Base-by-base conservation (phyloP, 352 stramenopile species). In the Globisporangium radiosum region DNA sequence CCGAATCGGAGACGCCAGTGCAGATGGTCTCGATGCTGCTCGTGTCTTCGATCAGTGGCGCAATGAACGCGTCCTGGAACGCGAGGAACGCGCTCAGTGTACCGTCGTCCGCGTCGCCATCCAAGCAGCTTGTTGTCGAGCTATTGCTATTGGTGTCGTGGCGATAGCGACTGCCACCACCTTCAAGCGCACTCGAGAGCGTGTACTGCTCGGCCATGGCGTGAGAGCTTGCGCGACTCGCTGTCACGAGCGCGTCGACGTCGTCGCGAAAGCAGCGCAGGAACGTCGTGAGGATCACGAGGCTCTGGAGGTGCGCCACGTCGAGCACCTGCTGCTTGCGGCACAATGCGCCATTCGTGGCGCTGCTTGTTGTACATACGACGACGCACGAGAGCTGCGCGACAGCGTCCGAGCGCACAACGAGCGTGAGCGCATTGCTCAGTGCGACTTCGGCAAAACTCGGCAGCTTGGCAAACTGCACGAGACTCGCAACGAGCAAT, bases 131-230 rank as follows among this genome's bases (percentile, higher is more conserved):
- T 33, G 25, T 33, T 33, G 25, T 3, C 25, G 25, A 33, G 25
- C 25, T 33, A 33, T 33, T 33, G 25, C 25, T 33, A 33, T 33
- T 33, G 25, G 25, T 33, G 25, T 33, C 25, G 25, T 33, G 25
- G 25, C 25, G 25, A 33, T 33, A 33, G 25, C 25, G 25, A 5
- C 36, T 36, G 36, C 19, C 33, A 37, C 51, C 44, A 5, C 67
- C 56, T 9, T 52, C 51, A 11, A 88, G 56, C 19, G 75, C 78
- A 7, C 45, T 78, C 8, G 73, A 64, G 33, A 88, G 64, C 17
- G 75, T 86, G 60, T 88, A 88, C 13, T 70, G 63, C 40, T 85
- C 72, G 0, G 73, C 78, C 64, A 72, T 83, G 1, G 53, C 55
- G 19, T 71, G 61, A 0, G 59, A 65, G n/a, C 73, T 59, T 7